Percentiles rank a stretch among this genome's conserved stretches.
Evolutionary conservation across 148 eudicot species (phyloP).

Genomic region (Camellia sinensis): DNA sequence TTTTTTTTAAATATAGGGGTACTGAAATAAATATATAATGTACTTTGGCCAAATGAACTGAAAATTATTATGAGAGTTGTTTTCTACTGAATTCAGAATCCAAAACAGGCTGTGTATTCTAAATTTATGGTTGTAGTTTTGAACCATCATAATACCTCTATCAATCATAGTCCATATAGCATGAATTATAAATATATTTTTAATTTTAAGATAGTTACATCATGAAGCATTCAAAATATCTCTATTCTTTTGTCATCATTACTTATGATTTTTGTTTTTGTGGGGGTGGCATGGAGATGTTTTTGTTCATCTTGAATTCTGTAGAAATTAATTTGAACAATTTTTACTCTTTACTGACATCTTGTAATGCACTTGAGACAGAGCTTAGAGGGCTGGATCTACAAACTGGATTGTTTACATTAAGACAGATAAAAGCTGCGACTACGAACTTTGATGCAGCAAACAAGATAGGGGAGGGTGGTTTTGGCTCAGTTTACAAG

Average conservation of each 20-base stretch:
- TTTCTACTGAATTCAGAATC: not conserved
- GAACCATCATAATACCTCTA: not conserved
- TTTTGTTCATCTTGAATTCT: no score
- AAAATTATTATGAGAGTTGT: not conserved
- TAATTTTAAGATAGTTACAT: no score
- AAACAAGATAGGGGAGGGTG: slow-evolving; percentile 65
- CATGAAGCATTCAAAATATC: no score
- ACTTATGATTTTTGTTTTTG: no score
- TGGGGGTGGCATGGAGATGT: no score
- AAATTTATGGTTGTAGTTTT: not conserved
- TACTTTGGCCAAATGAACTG: not conserved
- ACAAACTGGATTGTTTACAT: slow-evolving; percentile 50
- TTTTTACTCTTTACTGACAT: slow-evolving; percentile 6
- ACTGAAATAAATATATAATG: no score
- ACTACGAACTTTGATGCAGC: slow-evolving; percentile 54
- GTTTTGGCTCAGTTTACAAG: slow-evolving; percentile 61
- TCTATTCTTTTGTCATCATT: no score
- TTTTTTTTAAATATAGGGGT: no score
- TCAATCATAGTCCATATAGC: no score
- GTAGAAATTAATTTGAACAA: not conserved
- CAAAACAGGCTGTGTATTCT: not conserved
- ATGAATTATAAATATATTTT: no score
- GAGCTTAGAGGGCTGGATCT: slow-evolving; percentile 52
- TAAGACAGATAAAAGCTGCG: slow-evolving; percentile 61
- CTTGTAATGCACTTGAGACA: slow-evolving; percentile 18